A percentile compares a stretch with the other conserved stretches of the same genome.
phyloP scores from a whole-genome alignment of 352 stramenopile genomes.

The Phytophthora tubulina region DNA sequence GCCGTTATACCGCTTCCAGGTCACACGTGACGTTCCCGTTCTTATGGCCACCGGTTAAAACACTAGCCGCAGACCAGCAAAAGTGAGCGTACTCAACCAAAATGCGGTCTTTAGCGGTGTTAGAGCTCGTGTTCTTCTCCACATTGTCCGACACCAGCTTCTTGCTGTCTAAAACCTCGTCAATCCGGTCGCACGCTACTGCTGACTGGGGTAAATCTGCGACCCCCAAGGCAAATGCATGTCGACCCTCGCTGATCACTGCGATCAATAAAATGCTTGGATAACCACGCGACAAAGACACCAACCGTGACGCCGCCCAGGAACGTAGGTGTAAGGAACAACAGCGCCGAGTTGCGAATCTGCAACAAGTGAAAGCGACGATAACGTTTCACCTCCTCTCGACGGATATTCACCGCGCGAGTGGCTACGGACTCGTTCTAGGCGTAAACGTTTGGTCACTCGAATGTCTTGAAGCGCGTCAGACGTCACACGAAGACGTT shows the following conservation, averaged over 20 bases:
- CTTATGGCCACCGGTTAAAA: too few species aligned
- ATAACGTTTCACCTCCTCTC: slow-evolving; percentile 51
- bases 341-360: slow-evolving; percentile 67
- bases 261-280: slow-evolving; percentile 53
- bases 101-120: too few species aligned
- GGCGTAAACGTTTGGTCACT: slow-evolving; percentile 91
- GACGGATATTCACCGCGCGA: slow-evolving; percentile 52
- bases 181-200: too few species aligned
- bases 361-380: slow-evolving; percentile 54
- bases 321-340: slow-evolving; percentile 63
- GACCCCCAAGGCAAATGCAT: too few species aligned
- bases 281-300: slow-evolving; percentile 54
- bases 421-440: slow-evolving; percentile 69
- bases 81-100: too few species aligned
- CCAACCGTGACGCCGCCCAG: slow-evolving; percentile 51
- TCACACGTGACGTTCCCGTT: too few species aligned
- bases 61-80: too few species aligned
- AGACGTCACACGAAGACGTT: slow-evolving; percentile 94
- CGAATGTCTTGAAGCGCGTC: slow-evolving; percentile 93
- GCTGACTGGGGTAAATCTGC: too few species aligned
- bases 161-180: too few species aligned
- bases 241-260: slow-evolving; percentile 45
- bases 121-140: too few species aligned
- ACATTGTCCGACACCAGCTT: too few species aligned
- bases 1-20: too few species aligned